Conservation (phyloP, 2,329 filamentous ascomycete species). For the Penicillium sp. region DNA sequence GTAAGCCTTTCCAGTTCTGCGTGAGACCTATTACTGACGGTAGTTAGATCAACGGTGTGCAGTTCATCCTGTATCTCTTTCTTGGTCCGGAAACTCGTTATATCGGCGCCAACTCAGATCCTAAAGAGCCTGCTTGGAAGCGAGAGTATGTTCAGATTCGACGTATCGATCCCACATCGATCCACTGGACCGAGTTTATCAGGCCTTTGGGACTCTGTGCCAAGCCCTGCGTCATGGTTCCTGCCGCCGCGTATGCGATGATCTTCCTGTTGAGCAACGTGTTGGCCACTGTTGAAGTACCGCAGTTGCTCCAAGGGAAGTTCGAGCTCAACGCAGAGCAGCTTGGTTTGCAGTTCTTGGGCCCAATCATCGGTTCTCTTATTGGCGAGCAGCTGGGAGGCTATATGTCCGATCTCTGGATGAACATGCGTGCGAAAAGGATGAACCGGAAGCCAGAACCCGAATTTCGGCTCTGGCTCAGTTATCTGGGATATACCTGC, state of each 20-base stretch:
- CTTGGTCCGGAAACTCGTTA: conserved; percentile 62
- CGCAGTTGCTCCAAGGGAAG: conserved; percentile 60
- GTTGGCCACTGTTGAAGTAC: conserved; percentile 63
- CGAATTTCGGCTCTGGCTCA: conserved; percentile 64
- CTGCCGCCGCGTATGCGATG: conserved; percentile 61
- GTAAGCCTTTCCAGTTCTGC: conserved; percentile 32
- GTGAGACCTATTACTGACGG: conserved; percentile 8
- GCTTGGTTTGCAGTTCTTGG: conserved; percentile 64
- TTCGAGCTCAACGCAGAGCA: conserved; percentile 64
- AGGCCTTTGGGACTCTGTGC: conserved; percentile 55
- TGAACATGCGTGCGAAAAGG: conserved; percentile 47
- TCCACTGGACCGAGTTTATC: conserved; percentile 57
- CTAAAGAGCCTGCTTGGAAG: conserved; percentile 43
- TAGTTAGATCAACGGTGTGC: conserved; percentile 56
- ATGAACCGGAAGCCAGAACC: conserved; percentile 49
- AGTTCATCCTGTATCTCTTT: conserved; percentile 62
- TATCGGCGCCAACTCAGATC: conserved; percentile 36
- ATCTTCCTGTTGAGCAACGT: conserved; percentile 62
- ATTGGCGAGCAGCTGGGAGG: conserved; percentile 68
- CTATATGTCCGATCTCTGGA: conserved; percentile 61
- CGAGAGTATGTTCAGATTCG: conserved; percentile 52
- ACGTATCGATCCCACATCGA: conserved; percentile 59
- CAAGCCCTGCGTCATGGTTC: conserved; percentile 56
- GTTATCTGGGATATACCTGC: conserved; percentile 57
- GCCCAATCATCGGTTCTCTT: conserved; percentile 62